Evolutionary conservation across 495 filamentous ascomycete species (phyloP).

Genomic region (Penicillium turbatum): DNA sequence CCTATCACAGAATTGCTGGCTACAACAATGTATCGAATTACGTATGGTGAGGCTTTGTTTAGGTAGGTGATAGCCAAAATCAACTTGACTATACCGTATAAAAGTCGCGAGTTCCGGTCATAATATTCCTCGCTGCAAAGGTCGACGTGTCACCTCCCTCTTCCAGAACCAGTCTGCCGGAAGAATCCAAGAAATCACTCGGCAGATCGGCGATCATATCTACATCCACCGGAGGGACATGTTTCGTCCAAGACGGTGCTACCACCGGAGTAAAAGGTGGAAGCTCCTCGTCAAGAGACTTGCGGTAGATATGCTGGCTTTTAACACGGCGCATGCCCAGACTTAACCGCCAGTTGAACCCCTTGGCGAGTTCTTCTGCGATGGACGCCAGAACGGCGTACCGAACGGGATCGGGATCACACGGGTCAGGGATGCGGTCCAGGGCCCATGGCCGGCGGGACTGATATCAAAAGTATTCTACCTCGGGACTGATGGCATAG

Average conservation of each 20-base stretch:
- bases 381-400: slow-evolving; percentile 39
- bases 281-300: slow-evolving; percentile 18
- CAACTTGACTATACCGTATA: slow-evolving; percentile 26
- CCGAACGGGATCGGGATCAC: slow-evolving; percentile 32
- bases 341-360: slow-evolving; percentile 39
- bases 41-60: too few species aligned
- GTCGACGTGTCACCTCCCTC: slow-evolving; percentile 15
- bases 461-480: slow-evolving; percentile 38
- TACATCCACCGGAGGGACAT: slow-evolving; percentile 21
- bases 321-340: slow-evolving; percentile 35
- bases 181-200: slow-evolving; percentile 7
- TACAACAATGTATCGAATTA: too few species aligned
- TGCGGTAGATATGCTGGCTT: slow-evolving; percentile 25
- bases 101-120: slow-evolving; percentile 30
- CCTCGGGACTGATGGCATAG: too few species aligned
- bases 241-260: slow-evolving; percentile 20
- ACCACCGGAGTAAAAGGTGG: slow-evolving; percentile 23
- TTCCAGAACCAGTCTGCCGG: slow-evolving; percentile 27
- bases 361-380: slow-evolving; percentile 32
- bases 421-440: slow-evolving; percentile 31
- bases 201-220: slow-evolving; percentile 16
- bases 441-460: slow-evolving; percentile 25
- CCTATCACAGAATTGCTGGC: too few species aligned
- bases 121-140: slow-evolving; percentile 31
- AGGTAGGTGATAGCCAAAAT: too few species aligned